Conservation (phyloP, 306 rosid species). For the Coriaria nepalensis region DNA sequence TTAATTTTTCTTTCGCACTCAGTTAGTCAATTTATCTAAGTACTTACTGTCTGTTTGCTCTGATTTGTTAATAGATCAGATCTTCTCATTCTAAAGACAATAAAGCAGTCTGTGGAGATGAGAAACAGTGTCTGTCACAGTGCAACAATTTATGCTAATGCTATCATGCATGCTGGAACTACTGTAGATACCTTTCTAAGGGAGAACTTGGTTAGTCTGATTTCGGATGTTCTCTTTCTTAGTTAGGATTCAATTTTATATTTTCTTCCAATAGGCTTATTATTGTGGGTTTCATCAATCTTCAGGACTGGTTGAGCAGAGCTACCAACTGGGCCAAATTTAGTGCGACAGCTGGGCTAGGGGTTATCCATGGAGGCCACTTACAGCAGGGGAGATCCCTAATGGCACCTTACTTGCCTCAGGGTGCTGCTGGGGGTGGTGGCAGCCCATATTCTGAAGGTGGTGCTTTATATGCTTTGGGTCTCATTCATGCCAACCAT, state of each 20-base stretch:
- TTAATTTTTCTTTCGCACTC: conserved; percentile 11
- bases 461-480: conserved; percentile 93
- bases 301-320: conserved; percentile 94
- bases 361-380: conserved; percentile 96
- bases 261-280: conserved; percentile 9
- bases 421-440: conserved; percentile 87
- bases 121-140: conserved; percentile 95
- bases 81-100: conserved; percentile 89
- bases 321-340: conserved; percentile 98
- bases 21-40: background rate
- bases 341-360: conserved; percentile 96
- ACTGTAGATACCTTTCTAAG: conserved; percentile 93
- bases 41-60: conserved; percentile 18
- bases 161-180: conserved; percentile 97
- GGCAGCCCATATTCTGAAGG: conserved; percentile 96
- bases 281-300: conserved; percentile 9
- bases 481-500: conserved; percentile 97
- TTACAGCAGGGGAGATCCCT: conserved; percentile 91
- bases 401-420: conserved; percentile 98
- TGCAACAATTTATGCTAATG: conserved; percentile 94
- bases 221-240: conserved; percentile 1
- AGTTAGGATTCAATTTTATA: background rate
- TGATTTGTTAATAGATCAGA: conserved; percentile 53
- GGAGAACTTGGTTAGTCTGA: conserved; percentile 65
- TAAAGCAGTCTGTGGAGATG: conserved; percentile 98